A percentile compares a stretch with the other conserved stretches of the same genome.
Conservation (phyloP, 202 grass and related monocot species). For the Setaria italica region DNA sequence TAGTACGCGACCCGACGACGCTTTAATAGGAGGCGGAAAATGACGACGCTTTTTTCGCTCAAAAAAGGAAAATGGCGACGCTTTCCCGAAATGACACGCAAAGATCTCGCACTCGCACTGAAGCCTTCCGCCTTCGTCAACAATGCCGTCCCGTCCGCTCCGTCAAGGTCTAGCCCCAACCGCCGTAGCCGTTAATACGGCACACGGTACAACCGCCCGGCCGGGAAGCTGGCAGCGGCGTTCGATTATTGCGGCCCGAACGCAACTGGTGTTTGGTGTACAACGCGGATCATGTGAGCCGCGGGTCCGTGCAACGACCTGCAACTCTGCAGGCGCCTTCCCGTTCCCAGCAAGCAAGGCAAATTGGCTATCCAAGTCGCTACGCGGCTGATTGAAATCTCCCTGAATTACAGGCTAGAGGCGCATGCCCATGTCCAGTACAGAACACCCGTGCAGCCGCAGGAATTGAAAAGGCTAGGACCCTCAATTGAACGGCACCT, state of each 20-base stretch:
- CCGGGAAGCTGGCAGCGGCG: background rate
- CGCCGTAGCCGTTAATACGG: background rate
- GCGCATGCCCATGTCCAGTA: background rate
- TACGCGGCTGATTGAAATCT: background rate
- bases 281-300: slow-evolving; percentile 6
- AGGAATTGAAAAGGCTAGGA: background rate
- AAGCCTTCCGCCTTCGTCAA: background rate
- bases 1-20: no score
- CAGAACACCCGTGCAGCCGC: no score
- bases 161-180: background rate
- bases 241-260: slow-evolving; percentile 7
- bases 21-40: no score
- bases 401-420: background rate
- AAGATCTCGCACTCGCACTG: background rate
- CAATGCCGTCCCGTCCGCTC: background rate
- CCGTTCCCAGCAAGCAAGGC: background rate
- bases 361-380: background rate
- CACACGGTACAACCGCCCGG: background rate
- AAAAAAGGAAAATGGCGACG: no score
- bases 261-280: background rate
- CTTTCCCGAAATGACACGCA: background rate
- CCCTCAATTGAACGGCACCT: no score
- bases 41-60: no score
- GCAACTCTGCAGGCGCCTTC: background rate
- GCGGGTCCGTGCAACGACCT: background rate